phyloP scores from a whole-genome alignment of 1,139 yeast genomes.

The Saccharomyces uvarum region DNA sequence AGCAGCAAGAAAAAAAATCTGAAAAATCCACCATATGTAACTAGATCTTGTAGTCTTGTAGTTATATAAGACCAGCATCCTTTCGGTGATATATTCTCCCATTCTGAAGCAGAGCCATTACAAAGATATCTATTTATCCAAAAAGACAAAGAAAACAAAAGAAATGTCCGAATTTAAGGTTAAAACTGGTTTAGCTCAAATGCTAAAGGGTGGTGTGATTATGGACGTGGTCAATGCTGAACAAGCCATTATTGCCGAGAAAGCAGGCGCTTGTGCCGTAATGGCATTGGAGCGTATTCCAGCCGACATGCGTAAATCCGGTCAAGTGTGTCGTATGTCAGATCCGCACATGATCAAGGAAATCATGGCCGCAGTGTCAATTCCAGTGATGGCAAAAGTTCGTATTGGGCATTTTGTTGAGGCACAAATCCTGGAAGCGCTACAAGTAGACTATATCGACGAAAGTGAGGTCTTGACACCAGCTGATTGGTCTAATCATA shows the following conservation, averaged over 20 bases:
- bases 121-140: too few species aligned
- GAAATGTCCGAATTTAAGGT: conserved; percentile 41
- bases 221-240: conserved; percentile 57
- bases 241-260: conserved; percentile 64
- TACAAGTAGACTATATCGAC: conserved; percentile 74
- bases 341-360: conserved; percentile 76
- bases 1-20: too few species aligned
- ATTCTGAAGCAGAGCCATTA: too few species aligned
- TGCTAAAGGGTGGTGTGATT: conserved; percentile 73
- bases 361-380: conserved; percentile 59
- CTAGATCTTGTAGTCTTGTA: too few species aligned
- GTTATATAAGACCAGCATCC: too few species aligned
- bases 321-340: conserved; percentile 82
- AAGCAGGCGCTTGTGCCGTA: conserved; percentile 85
- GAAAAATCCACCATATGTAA: too few species aligned
- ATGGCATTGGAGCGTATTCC: conserved; percentile 87
- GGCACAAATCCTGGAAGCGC: conserved; percentile 68
- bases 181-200: conserved; percentile 79
- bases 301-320: conserved; percentile 77
- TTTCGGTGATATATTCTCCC: too few species aligned
- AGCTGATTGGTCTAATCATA: conserved; percentile 66
- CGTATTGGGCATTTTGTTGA: conserved; percentile 82
- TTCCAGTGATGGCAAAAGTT: conserved; percentile 84
- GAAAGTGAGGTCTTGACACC: conserved; percentile 82
- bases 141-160: neutral